Evolutionary conservation across 345 rosid species (phyloP), one percentile per base, ranked within the genome.

Genomic region (Aquilaria sinensis): DNA sequence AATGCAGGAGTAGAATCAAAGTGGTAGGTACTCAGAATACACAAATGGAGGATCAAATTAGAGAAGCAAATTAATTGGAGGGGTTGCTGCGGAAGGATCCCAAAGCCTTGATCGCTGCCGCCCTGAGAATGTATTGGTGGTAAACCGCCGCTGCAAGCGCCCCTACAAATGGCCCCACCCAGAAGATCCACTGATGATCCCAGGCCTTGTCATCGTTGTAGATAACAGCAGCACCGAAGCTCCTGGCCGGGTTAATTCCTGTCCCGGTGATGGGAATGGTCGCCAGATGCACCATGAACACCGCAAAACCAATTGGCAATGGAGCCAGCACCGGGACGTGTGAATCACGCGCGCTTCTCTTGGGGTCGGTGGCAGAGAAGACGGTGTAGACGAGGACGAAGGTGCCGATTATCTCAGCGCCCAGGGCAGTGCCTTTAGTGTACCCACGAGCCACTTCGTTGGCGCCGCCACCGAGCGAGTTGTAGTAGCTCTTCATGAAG

Each of bases 121-220:
- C 92, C 61, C 92, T 78, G 58, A 86, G 77, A 3, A 86, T 74
- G 75, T 73, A 86, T 64, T 84, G 90, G 60, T 84, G 87, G 77
- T 86, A 84, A 34, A 77, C 81, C 5, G 90, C 87, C 30, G 93
- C 93, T 41, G 85, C 89, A n/a, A 86, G 60, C 46, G 87, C 93
- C 67, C 93, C 93, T 31, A 78, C 61, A n/a, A 84, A 76, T 1
- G 89, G 92, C 30, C 92, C 92, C 54, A 84, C 92, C 92, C 92
- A 86, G 73, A 86, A 86, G 34, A 86, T 86, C 92, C 92, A 86
- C 92, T 86, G 93, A 56, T 86, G 87, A 69, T 86, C 87, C 93
- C 93, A 86, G 29, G 63, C 74, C 61, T 80, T 82, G 31, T 70
- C 67, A 31, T 74, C 61, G 83, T 84, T 80, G 81, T 31, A 80